phyloP scores from a whole-genome alignment of 148 eudicot genomes.

The Persicaria tinctoria region DNA sequence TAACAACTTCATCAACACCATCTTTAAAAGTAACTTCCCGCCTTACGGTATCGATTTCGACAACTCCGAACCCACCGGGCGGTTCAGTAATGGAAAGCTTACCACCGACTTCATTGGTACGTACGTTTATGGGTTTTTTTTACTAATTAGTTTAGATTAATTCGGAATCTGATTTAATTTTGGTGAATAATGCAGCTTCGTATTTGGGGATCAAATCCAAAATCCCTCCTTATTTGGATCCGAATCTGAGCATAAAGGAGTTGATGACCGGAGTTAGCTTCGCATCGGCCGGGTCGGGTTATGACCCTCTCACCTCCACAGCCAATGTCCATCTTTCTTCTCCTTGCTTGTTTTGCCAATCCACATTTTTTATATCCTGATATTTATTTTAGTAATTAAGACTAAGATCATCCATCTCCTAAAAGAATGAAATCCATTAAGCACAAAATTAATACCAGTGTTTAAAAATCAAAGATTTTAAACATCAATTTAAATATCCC shows the following conservation, averaged over 20 bases:
- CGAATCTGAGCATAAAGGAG: slow-evolving; percentile 33
- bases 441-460: too few species aligned
- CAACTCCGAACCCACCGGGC: slow-evolving; percentile 25
- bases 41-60: slow-evolving; percentile 32
- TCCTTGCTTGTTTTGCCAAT: neutral
- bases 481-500: too few species aligned
- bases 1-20: slow-evolving; percentile 22
- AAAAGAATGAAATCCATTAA: too few species aligned
- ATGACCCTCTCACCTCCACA: slow-evolving; percentile 26
- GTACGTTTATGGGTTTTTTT: neutral
- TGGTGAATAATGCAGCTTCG: slow-evolving; percentile 28
- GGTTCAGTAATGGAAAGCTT: slow-evolving; percentile 32
- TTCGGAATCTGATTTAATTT: neutral
- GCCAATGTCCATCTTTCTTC: neutral
- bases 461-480: too few species aligned
- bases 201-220: slow-evolving; percentile 54
- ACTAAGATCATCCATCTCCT: too few species aligned
- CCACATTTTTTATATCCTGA: too few species aligned
- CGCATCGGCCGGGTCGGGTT: slow-evolving; percentile 40
- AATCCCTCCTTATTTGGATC: slow-evolving; percentile 70
- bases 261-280: slow-evolving; percentile 41
- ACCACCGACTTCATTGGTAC: slow-evolving; percentile 26
- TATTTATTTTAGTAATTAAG: too few species aligned
- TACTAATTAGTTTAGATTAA: neutral
- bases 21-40: slow-evolving; percentile 21